Evolutionary conservation across 345 rosid species (phyloP).

Genomic region (Eucalyptus marginata): DNA sequence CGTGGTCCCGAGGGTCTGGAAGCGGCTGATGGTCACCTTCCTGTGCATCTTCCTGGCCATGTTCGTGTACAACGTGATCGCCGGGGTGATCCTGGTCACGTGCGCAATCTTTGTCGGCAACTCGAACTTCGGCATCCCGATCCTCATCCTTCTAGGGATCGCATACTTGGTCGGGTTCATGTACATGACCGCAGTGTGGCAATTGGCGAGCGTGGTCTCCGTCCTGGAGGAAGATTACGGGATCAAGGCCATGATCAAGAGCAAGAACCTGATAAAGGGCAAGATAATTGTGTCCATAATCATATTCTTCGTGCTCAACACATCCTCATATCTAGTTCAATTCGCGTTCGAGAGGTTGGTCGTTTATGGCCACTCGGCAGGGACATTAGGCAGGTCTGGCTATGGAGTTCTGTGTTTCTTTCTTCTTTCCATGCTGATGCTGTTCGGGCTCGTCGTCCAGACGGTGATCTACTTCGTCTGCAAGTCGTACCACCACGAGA

Average conservation of each 20-base stretch:
- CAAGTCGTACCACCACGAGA: slow-evolving; percentile 41
- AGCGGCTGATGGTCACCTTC: slow-evolving; percentile 31
- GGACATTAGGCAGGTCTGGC: slow-evolving; percentile 2
- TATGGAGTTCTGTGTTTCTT: slow-evolving; percentile 17
- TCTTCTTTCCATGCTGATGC: slow-evolving; percentile 7
- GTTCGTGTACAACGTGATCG: slow-evolving; percentile 9
- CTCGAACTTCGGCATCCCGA: background rate
- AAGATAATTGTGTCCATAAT: slow-evolving; percentile 12
- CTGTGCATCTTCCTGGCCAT: slow-evolving; percentile 12
- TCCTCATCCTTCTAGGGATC: background rate
- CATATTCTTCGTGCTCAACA: slow-evolving; percentile 10
- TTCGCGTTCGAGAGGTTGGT: slow-evolving; percentile 5
- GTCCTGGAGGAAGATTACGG: slow-evolving; percentile 40
- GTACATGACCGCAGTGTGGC: slow-evolving; percentile 32
- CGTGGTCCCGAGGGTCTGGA: slow-evolving; percentile 49
- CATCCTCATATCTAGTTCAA: background rate
- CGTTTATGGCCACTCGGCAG: background rate
- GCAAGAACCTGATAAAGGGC: slow-evolving; percentile 24
- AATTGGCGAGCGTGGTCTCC: slow-evolving; percentile 39
- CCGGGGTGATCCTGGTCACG: background rate
- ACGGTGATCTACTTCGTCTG: slow-evolving; percentile 49
- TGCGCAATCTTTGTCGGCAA: background rate
- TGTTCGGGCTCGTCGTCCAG: slow-evolving; percentile 27
- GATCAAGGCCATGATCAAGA: slow-evolving; percentile 30
- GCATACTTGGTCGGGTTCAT: slow-evolving; percentile 12